Conservation (phyloP, 1,284 basidiomycete genomes). For the Agroathelia rolfsii region DNA sequence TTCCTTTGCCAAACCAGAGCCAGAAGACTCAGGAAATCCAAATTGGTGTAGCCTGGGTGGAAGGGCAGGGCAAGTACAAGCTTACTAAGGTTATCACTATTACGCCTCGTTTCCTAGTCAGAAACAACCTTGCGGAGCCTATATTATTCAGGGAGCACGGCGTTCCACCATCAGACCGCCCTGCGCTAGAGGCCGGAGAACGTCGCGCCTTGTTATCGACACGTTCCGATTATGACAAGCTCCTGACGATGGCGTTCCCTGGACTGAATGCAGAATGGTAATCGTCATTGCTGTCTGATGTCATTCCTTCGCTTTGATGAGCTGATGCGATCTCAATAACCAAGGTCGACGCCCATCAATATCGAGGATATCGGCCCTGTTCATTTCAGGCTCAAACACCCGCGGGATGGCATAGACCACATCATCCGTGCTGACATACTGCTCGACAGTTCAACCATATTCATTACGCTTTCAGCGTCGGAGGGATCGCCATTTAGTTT, state of each 20-base stretch:
- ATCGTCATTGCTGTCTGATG: slow-evolving; percentile 13
- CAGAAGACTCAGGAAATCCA: slow-evolving; percentile 76
- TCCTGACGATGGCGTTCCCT: slow-evolving; percentile 79
- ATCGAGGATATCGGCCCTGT: slow-evolving; percentile 86
- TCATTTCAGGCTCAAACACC: slow-evolving; percentile 58
- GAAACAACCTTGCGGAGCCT: slow-evolving; percentile 66
- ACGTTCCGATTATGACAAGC: slow-evolving; percentile 54
- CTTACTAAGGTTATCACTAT: slow-evolving; percentile 91
- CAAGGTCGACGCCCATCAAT: slow-evolving; percentile 87
- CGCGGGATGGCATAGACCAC: slow-evolving; percentile 32
- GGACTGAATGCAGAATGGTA: slow-evolving; percentile 83
- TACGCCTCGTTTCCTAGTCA: slow-evolving; percentile 84
- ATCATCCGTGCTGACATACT: slow-evolving; percentile 79
- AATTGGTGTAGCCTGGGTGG: slow-evolving; percentile 85
- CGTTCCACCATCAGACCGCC: slow-evolving; percentile 57
- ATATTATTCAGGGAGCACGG: slow-evolving; percentile 85
- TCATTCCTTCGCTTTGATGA: not conserved
- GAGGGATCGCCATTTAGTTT: slow-evolving; percentile 86
- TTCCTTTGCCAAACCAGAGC: slow-evolving; percentile 63
- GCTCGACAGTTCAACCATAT: slow-evolving; percentile 85
- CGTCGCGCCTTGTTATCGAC: slow-evolving; percentile 66
- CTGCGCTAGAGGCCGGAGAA: slow-evolving; percentile 59
- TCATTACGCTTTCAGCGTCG: slow-evolving; percentile 68
- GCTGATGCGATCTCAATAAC: slow-evolving; percentile 8
- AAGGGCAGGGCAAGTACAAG: slow-evolving; percentile 95